Base-by-base conservation (phyloP, 78 protist genomes). In the Isochrysis galbana region DNA sequence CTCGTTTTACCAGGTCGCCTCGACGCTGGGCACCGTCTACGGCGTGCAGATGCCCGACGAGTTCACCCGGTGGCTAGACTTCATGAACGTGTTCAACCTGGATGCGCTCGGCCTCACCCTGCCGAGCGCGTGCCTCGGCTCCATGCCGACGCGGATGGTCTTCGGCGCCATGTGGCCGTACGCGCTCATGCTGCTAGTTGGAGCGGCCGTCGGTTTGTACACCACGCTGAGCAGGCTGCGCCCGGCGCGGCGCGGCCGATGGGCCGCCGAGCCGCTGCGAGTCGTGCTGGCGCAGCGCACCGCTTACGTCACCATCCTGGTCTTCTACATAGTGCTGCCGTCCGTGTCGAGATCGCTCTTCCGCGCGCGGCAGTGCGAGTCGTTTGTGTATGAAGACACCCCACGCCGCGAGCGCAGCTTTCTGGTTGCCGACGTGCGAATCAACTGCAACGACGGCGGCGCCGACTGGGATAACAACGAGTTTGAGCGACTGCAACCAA, bases 361-460 rank as follows among this genome's bases (percentile, higher is more conserved):
- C 46, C 25, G 5, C 21, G 87, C 87, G 87, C 14, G 46, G 47
- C 44, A 36, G 87, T 78, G 87, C 87, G 87, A 78, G 87, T 5
- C 87, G 46, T 78, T 41, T 26, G 47, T 42, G 46, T 19, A 23
- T 26, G 87, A 78, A 22, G 44, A 36, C 87, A 11, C 87, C 42
- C 32, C 42, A 22, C 34, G 47, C 25, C 48, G 17, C 32, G 4
- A n/a, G 39, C 17, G 4, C 87, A 78, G 87, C 87, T 78, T 39
- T 26, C 47, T 78, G 39, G 51, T 21, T 5, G 87, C 87, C 46
- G 87, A 78, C 46, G 32, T 26, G 48, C 26, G 25, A 29, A 41
- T 78, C 46, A 10, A 78, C 39, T 78, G 87, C 87, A 41, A 21
- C 87, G 39, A 23, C 29, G 48, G 36, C 44, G 83, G 36, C 22